Evolutionary conservation across 345 rosid genomes (phyloP).

Genomic region (Pugionium dolabratum): DNA sequence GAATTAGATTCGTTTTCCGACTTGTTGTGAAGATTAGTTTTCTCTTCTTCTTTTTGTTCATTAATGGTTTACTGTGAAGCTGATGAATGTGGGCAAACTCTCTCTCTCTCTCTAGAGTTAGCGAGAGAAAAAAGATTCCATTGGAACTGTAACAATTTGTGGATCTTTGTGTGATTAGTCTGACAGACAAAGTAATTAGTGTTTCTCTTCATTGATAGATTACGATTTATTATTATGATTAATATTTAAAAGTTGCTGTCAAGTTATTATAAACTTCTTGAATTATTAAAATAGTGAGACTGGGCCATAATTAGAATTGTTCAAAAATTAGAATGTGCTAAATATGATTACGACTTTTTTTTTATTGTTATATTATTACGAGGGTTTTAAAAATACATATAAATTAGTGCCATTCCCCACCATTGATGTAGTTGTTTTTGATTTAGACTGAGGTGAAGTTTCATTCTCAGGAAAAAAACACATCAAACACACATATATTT

Average conservation of each 20-base stretch:
- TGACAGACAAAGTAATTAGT: slow-evolving; percentile 21
- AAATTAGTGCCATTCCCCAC: too few relatives aligned
- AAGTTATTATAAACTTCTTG: slow-evolving; percentile 15
- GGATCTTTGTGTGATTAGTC: background rate
- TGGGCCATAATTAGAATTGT: slow-evolving; percentile 25
- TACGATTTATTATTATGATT: background rate
- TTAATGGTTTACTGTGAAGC: background rate
- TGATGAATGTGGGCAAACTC: slow-evolving; percentile 24
- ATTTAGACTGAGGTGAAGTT: too few relatives aligned
- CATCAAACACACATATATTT: too few relatives aligned
- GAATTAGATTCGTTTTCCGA: slow-evolving; percentile 31
- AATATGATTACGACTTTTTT: background rate
- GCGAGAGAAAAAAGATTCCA: slow-evolving; percentile 48
- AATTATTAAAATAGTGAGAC: slow-evolving; percentile 22
- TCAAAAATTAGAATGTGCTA: background rate
- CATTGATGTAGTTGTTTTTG: too few relatives aligned
- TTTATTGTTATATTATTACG: background rate
- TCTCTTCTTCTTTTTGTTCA: background rate
- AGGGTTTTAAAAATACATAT: background rate
- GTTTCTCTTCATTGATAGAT: too few relatives aligned
- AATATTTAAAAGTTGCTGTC: slow-evolving; percentile 10
- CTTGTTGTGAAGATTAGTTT: slow-evolving; percentile 29
- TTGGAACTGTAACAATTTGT: slow-evolving; percentile 49
- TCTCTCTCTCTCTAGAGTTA: slow-evolving; percentile 6
- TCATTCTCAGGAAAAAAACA: too few relatives aligned